Evolutionary conservation across 2,329 filamentous ascomycete genomes (phyloP).

Genomic region (Akanthomyces dipterigenus): DNA sequence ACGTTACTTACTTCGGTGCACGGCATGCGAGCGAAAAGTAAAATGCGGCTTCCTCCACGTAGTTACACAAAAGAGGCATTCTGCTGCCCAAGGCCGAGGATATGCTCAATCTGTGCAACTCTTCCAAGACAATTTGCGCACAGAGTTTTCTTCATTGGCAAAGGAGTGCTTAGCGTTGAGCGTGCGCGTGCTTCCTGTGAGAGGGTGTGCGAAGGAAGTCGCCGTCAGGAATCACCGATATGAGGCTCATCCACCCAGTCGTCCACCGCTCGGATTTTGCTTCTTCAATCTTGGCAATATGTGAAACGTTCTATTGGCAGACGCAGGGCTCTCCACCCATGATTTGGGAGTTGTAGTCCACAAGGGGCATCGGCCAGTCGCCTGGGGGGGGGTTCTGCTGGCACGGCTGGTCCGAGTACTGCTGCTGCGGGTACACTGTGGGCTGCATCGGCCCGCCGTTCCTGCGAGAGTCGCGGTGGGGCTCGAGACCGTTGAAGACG

Average conservation of each 20-base stretch:
- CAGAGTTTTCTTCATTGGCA: not conserved
- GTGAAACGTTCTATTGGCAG: not conserved
- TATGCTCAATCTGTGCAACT: too few species aligned
- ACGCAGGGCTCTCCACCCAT: slow-evolving; percentile 6
- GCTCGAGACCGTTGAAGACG: slow-evolving; percentile 22
- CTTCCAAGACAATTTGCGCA: slow-evolving; percentile 1
- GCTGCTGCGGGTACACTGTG: slow-evolving; percentile 6
- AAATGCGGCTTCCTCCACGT: too few species aligned
- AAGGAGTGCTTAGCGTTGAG: not conserved
- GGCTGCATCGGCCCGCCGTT: slow-evolving; percentile 18
- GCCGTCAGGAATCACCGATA: not conserved
- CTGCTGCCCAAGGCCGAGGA: too few species aligned
- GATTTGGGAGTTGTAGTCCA: slow-evolving; percentile 23
- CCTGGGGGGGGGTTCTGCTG: not conserved
- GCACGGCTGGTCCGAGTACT: too few species aligned
- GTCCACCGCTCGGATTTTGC: not conserved
- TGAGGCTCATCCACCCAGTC: not conserved
- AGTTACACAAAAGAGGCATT: too few species aligned
- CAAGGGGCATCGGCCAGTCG: slow-evolving; percentile 27
- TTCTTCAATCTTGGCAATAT: not conserved
- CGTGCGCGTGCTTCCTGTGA: not conserved
- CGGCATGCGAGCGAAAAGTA: too few species aligned
- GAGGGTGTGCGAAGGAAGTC: not conserved
- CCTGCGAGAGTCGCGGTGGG: slow-evolving; percentile 23
- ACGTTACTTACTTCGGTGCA: too few species aligned